These are phyloP conservation scores for Wickerhamomyces hampshirensis DNA, from an alignment of 805 yeast species.

Conservation along the genomic window DNA sequence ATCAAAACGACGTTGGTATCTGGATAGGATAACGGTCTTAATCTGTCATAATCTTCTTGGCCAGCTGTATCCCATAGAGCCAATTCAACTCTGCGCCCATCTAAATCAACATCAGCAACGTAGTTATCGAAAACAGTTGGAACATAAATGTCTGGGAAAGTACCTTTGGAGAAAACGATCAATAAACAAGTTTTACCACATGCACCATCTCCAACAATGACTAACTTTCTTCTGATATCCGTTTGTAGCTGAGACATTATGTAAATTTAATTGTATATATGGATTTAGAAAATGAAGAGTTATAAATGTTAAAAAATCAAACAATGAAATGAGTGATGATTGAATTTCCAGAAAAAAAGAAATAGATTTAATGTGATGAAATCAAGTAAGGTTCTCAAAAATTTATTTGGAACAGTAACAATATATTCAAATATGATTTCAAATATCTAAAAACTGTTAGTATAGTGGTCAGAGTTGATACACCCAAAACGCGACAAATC, in stretches of 20 bases:
- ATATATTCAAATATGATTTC: too few species aligned
- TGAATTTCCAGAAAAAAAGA: neutral
- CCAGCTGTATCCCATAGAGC: constrained; percentile 99
- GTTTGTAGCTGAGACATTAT: constrained; percentile 25
- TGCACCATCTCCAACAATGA: constrained; percentile 96
- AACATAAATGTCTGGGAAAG: constrained; percentile 90
- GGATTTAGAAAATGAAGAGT: too few species aligned
- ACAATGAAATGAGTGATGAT: neutral
- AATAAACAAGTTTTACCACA: constrained; percentile 94
- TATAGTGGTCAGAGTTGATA: too few species aligned
- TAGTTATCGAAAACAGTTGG: constrained; percentile 97
- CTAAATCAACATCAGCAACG: constrained; percentile 92
- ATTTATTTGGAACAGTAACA: too few species aligned
- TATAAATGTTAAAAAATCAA: too few species aligned
- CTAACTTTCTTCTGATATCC: constrained; percentile 67
- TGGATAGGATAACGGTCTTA: constrained; percentile 87
- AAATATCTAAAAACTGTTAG: neutral
- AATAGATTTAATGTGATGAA: neutral
- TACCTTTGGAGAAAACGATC: constrained; percentile 81
- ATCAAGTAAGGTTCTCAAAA: neutral
- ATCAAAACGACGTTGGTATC: constrained; percentile 88
- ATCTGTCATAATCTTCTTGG: constrained; percentile 94
- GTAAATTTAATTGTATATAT: too few species aligned
- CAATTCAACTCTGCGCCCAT: constrained; percentile 87
- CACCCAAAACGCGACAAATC: too few species aligned